Evolutionary conservation across 176 grass and related monocot species (phyloP).

Genomic region (Rhynchospora pubera): DNA sequence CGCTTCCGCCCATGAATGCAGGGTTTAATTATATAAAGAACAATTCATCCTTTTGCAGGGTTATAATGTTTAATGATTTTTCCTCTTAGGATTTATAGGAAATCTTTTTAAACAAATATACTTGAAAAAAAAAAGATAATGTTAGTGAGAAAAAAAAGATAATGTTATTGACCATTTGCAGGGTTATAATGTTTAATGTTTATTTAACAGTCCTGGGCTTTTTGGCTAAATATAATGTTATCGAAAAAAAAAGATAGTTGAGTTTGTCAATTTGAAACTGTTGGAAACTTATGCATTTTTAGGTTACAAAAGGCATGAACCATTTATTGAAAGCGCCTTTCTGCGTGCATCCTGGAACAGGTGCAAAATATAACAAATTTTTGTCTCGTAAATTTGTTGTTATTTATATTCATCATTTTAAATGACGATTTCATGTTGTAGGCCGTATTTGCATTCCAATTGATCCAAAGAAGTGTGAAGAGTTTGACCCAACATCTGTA

Average conservation of each 20-base stretch:
- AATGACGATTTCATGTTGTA: slow-evolving; percentile 26
- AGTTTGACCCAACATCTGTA: slow-evolving; percentile 73
- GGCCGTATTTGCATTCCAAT: slow-evolving; percentile 84
- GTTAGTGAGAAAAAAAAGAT: too few relatives aligned
- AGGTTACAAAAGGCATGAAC: slow-evolving; percentile 98
- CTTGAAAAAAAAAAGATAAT: too few relatives aligned
- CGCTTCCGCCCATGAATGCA: background rate
- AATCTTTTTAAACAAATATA: background rate
- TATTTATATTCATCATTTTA: slow-evolving; percentile 10
- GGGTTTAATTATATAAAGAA: background rate
- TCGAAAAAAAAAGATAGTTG: background rate
- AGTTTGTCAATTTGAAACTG: background rate
- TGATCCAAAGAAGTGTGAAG: slow-evolving; percentile 68
- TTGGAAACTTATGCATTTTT: slow-evolving; percentile 4
- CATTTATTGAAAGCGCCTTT: slow-evolving; percentile 97
- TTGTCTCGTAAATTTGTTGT: background rate
- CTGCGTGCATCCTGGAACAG: slow-evolving; percentile 89
- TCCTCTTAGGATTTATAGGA: background rate
- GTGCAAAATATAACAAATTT: slow-evolving; percentile 22
- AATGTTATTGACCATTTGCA: too few relatives aligned
- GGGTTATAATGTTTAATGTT: background rate
- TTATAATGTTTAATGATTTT: background rate
- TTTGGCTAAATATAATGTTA: background rate
- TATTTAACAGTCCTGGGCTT: background rate
- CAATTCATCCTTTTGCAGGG: background rate